Evolutionary conservation across 106 monocot species (phyloP), one percentile per base, ranked within the genome.

Genomic region (Agapanthus africanus): DNA sequence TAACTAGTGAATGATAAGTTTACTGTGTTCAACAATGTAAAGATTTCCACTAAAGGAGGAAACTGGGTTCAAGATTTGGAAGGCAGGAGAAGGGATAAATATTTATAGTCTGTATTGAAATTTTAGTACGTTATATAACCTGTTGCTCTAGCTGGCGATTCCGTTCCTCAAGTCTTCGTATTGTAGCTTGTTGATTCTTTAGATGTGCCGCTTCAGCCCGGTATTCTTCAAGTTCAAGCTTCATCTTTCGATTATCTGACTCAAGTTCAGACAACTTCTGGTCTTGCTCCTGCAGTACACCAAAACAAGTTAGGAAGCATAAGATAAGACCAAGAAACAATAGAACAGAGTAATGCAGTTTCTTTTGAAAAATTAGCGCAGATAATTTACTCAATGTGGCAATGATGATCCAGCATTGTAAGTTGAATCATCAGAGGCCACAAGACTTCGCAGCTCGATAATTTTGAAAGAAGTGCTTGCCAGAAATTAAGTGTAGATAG

Each of bases 151-250:
- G 68, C 60, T 97, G 95, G 40, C 95, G 88, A 51, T 91, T 97
- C 33, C 95, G 74, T 37, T 97, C 95, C 69, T 97, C 95, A 52
- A 97, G 91, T 75, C 95, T 75, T 78, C 95, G 81, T 70, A 97
- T 97, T 57, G 95, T 97, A 60, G 95, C 95, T 80, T 97, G 95
- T 56, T 97, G 95, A 40, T 97, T 97, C 76, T 88, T 97, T 59
- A 97, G 72, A 82, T 91, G 91, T n/a, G 91, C 72, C 72, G 95
- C 91, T 89, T 97, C 95, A 35, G 95, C 76, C 51, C 95, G 70
- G 65, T 78, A 97, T 72, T 97, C 95, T 80, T 97, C 95, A 68
- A 97, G 86, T 65, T 97, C 95, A 54, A 91, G 83, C 68, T 91
- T 97, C 91, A 97, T 97, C 56, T 91, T 97, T 60, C 91, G 63